phyloP scores from a whole-genome alignment of 495 filamentous ascomycete genomes.

The Thozetella sp. region DNA sequence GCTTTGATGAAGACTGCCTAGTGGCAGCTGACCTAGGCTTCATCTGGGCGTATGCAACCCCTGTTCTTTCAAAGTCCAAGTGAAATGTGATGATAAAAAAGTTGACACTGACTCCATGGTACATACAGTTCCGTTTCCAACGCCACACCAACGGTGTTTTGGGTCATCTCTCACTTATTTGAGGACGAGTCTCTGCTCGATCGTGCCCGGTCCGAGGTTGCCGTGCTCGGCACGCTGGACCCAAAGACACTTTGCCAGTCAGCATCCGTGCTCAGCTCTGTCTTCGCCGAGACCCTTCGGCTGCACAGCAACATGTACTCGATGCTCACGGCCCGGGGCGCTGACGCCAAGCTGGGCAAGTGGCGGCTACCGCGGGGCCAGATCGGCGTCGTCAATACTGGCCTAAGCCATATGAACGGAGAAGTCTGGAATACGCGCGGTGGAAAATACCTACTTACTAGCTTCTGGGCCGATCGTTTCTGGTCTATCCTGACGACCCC shows the following conservation, averaged over 20 bases:
- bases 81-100: neutral
- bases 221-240: no score
- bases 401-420: slow-evolving; percentile 19
- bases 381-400: slow-evolving; percentile 12
- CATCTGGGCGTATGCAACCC: slow-evolving; percentile 14
- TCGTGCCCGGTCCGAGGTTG: no score
- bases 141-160: no score
- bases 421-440: slow-evolving; percentile 25
- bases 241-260: slow-evolving; percentile 10
- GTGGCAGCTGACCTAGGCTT: slow-evolving; percentile 13
- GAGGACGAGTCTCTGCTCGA: no score
- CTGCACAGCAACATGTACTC: slow-evolving; percentile 21
- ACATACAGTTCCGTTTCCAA: no score
- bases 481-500: slow-evolving; percentile 19
- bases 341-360: slow-evolving; percentile 14
- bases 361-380: slow-evolving; percentile 12
- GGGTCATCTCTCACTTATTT: no score
- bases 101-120: neutral
- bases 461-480: slow-evolving; percentile 31
- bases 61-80: neutral
- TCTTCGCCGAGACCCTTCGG: slow-evolving; percentile 30
- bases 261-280: slow-evolving; percentile 26
- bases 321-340: slow-evolving; percentile 9
- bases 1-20: slow-evolving; percentile 13
- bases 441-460: slow-evolving; percentile 15